Conservation (phyloP, 768 basidiomycete genomes). For the Imleria badia region DNA sequence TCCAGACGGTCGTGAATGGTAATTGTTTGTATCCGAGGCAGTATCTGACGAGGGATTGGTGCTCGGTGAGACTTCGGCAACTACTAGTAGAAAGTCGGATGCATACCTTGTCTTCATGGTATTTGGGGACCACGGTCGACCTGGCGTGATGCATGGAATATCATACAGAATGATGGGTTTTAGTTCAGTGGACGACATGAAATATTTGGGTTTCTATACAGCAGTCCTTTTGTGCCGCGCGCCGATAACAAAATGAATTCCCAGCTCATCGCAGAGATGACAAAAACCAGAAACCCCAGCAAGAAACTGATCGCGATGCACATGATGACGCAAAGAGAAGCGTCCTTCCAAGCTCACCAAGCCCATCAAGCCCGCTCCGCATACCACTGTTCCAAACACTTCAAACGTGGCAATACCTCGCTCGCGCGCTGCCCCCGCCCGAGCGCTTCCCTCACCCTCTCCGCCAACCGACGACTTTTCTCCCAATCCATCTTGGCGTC, state of each 20-base stretch:
- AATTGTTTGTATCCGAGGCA: slow-evolving; percentile 15
- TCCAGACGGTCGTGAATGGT: slow-evolving; percentile 15
- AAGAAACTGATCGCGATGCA: too few relatives aligned
- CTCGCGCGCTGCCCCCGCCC: slow-evolving; percentile 16
- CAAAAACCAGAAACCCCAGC: too few relatives aligned
- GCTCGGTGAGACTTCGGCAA: neutral
- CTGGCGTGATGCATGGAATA: slow-evolving; percentile 28
- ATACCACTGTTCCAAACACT: slow-evolving; percentile 22
- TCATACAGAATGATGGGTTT: slow-evolving; percentile 37
- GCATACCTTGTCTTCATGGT: slow-evolving; percentile 15
- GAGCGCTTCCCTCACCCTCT: slow-evolving; percentile 22
- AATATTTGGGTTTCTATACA: neutral
- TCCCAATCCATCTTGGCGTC: slow-evolving; percentile 28
- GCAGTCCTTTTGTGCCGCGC: too few relatives aligned
- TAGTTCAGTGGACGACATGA: slow-evolving; percentile 9
- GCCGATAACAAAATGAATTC: too few relatives aligned
- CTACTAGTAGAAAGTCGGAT: too few relatives aligned
- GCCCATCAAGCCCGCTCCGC: neutral
- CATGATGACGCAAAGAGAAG: neutral
- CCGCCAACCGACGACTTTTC: slow-evolving; percentile 23
- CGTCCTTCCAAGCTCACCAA: neutral
- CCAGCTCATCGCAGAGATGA: too few relatives aligned
- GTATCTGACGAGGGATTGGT: slow-evolving; percentile 2
- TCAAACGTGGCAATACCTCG: slow-evolving; percentile 29
- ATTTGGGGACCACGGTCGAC: slow-evolving; percentile 39